Evolutionary conservation across 1,284 basidiomycete species (phyloP), one percentile per base, ranked within the genome.

Genomic region (Leccinum angustisporum): DNA sequence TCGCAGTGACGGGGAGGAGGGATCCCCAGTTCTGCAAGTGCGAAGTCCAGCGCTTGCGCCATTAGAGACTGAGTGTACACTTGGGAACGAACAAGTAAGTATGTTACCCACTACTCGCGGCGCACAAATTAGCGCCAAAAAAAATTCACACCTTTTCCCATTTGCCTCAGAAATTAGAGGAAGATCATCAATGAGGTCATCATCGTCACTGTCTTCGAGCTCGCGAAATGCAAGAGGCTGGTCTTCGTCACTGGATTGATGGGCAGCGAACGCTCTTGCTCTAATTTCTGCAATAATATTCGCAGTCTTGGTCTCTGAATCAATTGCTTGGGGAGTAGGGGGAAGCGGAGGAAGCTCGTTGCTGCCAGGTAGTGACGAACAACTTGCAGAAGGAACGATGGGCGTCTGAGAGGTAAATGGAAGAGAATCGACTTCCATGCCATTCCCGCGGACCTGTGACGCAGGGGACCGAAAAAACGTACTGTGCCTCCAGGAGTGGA

Each of bases 261-360:
- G 76, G 30, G 76, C 77, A 14, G 80, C 80, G 55, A 75, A 76
- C 3, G 82, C 85, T 61, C 78, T 80, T 6, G 83, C 85, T 71
- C 81, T 86, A 61, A 91, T 87, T 36, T 83, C 76, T 5, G 81
- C 86, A 55, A 91, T 85, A 46, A 90, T 78, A 65, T 79, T 75
- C 16, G 80, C 80, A 1, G 88, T 79, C 72, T 85, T 88, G 25
- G 76, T 70, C 18, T 77, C 77, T 2, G 76, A 66, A 65, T 83
- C 78, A 16, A 86, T 72, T 7, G 79, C 73, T 30, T 78, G 67
- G 4, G 84, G 80, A 1, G 79, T 81, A 43, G 73, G 66, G 0
- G 76, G 77, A 9, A 72, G 66, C 11, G 72, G 65, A 11, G 63
- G 63, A 33, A 65, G 59, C 14, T 69, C 70, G 25, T 70, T 51